Base-by-base conservation (phyloP, 2,329 filamentous ascomycete species). In the Sporothrix phasma region DNA sequence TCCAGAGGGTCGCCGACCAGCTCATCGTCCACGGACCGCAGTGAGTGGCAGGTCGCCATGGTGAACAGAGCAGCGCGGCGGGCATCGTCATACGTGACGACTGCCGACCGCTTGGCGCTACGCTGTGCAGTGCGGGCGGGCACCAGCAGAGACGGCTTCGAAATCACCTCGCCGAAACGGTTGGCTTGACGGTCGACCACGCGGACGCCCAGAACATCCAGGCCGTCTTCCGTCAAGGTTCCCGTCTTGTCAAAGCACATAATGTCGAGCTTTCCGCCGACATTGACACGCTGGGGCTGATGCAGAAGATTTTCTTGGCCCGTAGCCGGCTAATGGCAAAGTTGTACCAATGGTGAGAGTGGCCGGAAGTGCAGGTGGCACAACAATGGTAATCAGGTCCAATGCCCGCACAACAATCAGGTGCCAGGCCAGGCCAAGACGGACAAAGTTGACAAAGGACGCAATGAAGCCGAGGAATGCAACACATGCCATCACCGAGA, bases 161-260 rank as follows among this genome's bases (percentile, higher is more conserved):
- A 82, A 17, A 96, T 79, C 3, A 96, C 80, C 19, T 94, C 89
- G 61, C 86, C 88, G 70, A 97, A 95, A 62, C 83, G 76, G 46
- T 81, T 79, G 3, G 76, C 75, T 1, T 81, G 81, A 58, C 81
- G 79, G 64, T 88, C 85, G 10, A 91, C 90, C 6, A 94, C 85
- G 39, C 91, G 86, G 22, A 96, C 86, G 13, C 94, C 94, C 13
- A 99, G 81, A 19, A 99, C 90, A 73, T 99, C 95, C 47, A 99
- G 78, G 0, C 94, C 94, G 74, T 99, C 94, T 75, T 97, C 94
- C 0, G 94, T 99, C 62, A 99, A 78, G 0, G 94, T 99, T n/a
- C 94, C 94, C 0, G 94, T 99, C 77, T 99, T 99, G 77, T 99
- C 94, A 68, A 99, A 99, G 75, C 93, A 97, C 77, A 99, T 89